Percentiles rank a stretch among this genome's conserved stretches.
Evolutionary conservation across 164 flowering plant genomes (phyloP).

Genomic region (Platanus orientalis): DNA sequence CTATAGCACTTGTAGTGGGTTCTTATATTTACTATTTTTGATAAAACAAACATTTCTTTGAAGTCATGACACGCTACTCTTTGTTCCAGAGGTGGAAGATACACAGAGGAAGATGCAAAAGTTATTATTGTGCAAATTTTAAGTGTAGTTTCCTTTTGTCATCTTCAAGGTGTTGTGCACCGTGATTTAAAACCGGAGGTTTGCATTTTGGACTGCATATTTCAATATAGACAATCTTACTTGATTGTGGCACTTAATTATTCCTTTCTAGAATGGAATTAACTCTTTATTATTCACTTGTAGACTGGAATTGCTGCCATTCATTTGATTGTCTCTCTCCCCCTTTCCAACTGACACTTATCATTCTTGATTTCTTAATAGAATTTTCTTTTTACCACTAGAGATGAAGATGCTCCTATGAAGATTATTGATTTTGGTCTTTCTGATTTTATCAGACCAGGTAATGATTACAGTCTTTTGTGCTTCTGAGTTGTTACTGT

Average conservation of each 20-base stretch:
- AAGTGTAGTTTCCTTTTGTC: conserved; percentile 80
- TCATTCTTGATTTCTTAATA: conserved; percentile 37
- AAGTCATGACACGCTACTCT: no score
- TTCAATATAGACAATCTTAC: not conserved
- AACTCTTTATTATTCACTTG: conserved; percentile 1
- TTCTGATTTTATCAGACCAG: conserved; percentile 61
- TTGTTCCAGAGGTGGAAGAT: conserved; percentile 75
- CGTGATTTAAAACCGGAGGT: conserved; percentile 95
- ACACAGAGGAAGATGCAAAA: conserved; percentile 78
- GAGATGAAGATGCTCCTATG: conserved; percentile 54
- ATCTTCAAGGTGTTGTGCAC: conserved; percentile 92
- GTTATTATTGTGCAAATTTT: conserved; percentile 61
- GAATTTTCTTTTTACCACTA: no score
- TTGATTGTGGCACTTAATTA: no score
- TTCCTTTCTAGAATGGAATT: no score
- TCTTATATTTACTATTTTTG: no score
- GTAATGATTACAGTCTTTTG: conserved; percentile 22
- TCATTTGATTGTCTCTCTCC: no score
- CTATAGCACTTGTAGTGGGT: no score
- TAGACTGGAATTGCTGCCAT: not conserved
- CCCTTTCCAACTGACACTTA: not conserved
- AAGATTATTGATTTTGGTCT: conserved; percentile 77
- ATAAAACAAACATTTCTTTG: no score
- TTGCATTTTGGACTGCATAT: not conserved
- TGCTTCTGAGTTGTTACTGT: no score